Base-by-base conservation (phyloP, 176 grass and related monocot species). In the Zizania latifolia region DNA sequence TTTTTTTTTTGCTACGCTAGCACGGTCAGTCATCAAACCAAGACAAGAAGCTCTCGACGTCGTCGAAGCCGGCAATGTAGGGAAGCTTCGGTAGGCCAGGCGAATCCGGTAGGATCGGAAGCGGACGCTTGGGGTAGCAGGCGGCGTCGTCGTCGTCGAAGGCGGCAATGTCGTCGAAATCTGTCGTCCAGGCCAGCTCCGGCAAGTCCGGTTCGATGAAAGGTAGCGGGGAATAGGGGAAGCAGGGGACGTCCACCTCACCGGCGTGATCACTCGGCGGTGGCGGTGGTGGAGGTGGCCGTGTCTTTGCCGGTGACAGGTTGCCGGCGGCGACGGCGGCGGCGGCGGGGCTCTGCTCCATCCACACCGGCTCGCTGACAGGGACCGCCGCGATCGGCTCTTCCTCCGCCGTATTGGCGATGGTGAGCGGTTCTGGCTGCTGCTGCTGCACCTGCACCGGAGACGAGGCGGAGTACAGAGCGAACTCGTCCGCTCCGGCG, bases 81-180 rank as follows among this genome's bases (percentile, higher is more conserved):
- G 48, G 48, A 8, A 53, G 48, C 48, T 53, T 53, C 48, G 19
- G 19, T 10, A 22, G 48, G n/a, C 48, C 7, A 22, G 48, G 48
- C 4, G 48, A 10, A 22, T 53, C 48, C 19, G 48, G 48, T 3
- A 2, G 6, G 48, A 22, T 53, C 4, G 48, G 48, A 53, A 22
- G n/a, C 48, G 19, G n/a, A 0, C 2, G 48, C 48, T 53, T 53
- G 2, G 48, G 48, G 48, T 22, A 53, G 48, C 46, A 7, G 46
- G 19, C 16, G 16, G 44, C 44, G 44, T 0, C 48, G 48, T 7
- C 48, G 48, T 7, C 16, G 6, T 8, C 19, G 46, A n/a, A 51
- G 46, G 17, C 46, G 19, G 19, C 26, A 2, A 73, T 74, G 10
- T 83, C 85, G 16, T 82, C 79, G 32, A 87, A 72, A 4, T 51